Percentiles rank a stretch among this genome's conserved stretches.
phyloP scores from a whole-genome alignment of 306 rosid species.

The Prosopis cineraria region DNA sequence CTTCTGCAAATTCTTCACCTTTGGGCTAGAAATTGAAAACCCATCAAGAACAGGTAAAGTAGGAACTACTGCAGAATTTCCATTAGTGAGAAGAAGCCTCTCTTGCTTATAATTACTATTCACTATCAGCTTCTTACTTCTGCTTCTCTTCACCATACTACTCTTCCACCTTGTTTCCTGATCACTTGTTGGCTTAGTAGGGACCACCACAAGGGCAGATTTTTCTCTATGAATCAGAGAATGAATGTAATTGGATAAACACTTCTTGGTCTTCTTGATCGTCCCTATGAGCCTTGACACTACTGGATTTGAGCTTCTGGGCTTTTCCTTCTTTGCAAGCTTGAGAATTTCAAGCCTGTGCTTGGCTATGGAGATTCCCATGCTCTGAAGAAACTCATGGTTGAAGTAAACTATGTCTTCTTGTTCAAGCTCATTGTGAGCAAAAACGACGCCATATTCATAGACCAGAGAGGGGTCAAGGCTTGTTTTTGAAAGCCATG shows the following conservation, averaged over 20 bases:
- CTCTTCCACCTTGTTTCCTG: constrained; percentile 47
- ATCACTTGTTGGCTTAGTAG: constrained; percentile 47
- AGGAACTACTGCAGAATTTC: constrained; percentile 43
- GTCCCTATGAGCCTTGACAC: constrained; percentile 61
- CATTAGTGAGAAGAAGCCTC: constrained; percentile 62
- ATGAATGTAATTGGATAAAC: constrained; percentile 47
- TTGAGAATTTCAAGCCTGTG: constrained; percentile 92
- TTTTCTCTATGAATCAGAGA: constrained; percentile 35
- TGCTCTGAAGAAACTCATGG: constrained; percentile 94
- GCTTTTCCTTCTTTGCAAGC: constrained; percentile 53
- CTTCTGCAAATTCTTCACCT: constrained; percentile 49
- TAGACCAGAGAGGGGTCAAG: constrained; percentile 75
- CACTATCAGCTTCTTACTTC: constrained; percentile 46
- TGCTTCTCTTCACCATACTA: constrained; percentile 63
- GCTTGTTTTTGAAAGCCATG: constrained; percentile 80
- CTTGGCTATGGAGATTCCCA: constrained; percentile 93
- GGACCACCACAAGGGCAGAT: constrained; percentile 69
- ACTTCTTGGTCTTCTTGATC: constrained; percentile 62
- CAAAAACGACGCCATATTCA: constrained; percentile 77
- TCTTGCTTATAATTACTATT: constrained; percentile 36
- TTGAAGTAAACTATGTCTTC: constrained; percentile 80
- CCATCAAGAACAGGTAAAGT: constrained; percentile 37
- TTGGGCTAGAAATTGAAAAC: constrained; percentile 60
- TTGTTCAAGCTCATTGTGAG: constrained; percentile 86
- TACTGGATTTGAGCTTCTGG: constrained; percentile 40